phyloP scores from a whole-genome alignment of 805 yeast species.

The Nakazawaea holstii region DNA sequence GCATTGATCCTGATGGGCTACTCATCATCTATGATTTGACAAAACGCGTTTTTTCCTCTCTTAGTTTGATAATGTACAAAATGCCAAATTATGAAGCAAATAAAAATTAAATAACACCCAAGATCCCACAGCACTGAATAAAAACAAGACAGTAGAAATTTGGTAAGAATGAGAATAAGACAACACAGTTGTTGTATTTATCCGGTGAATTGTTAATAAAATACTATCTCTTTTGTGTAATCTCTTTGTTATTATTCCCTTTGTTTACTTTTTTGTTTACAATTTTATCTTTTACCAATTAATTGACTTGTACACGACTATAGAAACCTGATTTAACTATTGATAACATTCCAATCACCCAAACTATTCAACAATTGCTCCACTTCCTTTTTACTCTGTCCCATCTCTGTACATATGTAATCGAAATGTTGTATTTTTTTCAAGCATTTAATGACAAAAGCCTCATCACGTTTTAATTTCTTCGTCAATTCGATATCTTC shows the following conservation, averaged over 20 bases:
- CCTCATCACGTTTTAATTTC: constrained; percentile 23
- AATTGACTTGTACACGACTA: not conserved
- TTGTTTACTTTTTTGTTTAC: constrained; percentile 1
- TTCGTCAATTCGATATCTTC: constrained; percentile 17
- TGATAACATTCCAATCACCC: constrained; percentile 46
- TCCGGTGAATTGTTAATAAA: too few relatives aligned
- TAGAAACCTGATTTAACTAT: constrained; percentile 18
- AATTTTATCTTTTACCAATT: not conserved
- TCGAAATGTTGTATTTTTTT: constrained; percentile 54
- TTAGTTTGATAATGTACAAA: not conserved
- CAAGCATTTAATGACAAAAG: constrained; percentile 36
- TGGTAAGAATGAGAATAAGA: too few relatives aligned
- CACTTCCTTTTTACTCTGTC: constrained; percentile 48
- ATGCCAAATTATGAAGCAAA: too few relatives aligned
- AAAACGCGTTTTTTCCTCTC: not conserved
- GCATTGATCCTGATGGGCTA: not conserved
- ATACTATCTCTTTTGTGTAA: not conserved
- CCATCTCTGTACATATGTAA: constrained; percentile 65
- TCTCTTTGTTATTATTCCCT: not conserved
- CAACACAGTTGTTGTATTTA: too few relatives aligned
- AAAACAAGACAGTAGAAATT: not conserved
- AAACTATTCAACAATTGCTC: constrained; percentile 37
- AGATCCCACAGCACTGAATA: too few relatives aligned
- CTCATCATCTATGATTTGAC: not conserved
- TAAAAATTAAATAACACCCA: too few relatives aligned